Evolutionary conservation across 108 stramenopile species (phyloP).

Genomic region (Cyclotella cryptica): DNA sequence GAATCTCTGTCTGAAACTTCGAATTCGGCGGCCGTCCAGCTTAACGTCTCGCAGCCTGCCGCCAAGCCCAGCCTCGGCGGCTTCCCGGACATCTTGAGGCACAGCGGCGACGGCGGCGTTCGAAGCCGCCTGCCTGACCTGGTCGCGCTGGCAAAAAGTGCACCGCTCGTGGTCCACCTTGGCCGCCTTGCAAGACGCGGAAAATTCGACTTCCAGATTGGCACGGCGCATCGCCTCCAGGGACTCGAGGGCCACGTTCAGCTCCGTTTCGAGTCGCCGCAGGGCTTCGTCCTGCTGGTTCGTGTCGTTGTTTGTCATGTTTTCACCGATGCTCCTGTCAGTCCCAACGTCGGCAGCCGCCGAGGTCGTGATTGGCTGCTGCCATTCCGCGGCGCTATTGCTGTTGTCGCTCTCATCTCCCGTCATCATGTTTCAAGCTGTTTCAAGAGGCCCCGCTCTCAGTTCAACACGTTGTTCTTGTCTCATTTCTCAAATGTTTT

Average conservation of each 20-base stretch:
- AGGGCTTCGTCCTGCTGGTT: background rate
- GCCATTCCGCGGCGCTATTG: too few relatives aligned
- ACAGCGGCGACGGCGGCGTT: background rate
- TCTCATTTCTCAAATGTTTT: too few relatives aligned
- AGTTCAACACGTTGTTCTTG: too few relatives aligned
- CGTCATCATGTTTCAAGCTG: too few relatives aligned
- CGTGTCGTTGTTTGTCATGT: background rate
- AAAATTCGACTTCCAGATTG: slow-evolving; percentile 71
- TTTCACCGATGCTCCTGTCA: background rate
- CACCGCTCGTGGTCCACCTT: slow-evolving; percentile 37
- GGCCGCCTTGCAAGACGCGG: background rate
- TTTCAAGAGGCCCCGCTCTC: too few relatives aligned
- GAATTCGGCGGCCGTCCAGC: slow-evolving; percentile 13
- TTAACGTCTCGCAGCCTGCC: background rate
- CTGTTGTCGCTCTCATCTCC: too few relatives aligned
- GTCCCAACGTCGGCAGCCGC: background rate
- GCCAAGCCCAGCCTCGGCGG: background rate
- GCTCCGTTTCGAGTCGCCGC: slow-evolving; percentile 50
- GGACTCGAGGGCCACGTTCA: slow-evolving; percentile 67
- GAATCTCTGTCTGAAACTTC: slow-evolving; percentile 3
- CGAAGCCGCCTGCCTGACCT: background rate
- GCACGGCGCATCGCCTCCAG: slow-evolving; percentile 65
- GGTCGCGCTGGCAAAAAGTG: slow-evolving; percentile 43
- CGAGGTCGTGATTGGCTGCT: background rate
- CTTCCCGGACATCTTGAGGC: background rate